These are phyloP conservation scores for Leccinum fibrillosum DNA, from an alignment of 768 basidiomycete genomes.

Conservation along the genomic window DNA sequence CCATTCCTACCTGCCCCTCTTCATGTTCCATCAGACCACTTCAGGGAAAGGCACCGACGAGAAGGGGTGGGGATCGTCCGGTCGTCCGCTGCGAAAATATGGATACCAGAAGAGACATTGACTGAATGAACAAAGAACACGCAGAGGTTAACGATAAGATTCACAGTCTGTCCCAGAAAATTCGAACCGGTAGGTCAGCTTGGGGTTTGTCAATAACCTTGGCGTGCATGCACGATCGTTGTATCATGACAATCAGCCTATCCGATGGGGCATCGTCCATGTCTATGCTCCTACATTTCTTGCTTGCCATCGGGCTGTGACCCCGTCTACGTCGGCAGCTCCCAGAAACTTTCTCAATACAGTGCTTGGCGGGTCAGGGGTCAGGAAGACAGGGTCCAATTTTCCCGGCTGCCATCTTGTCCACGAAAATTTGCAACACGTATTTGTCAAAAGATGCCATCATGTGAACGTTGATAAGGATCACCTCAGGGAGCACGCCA, in stretches of 20 bases:
- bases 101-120: too few species aligned
- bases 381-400: neutral
- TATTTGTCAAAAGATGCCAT: neutral
- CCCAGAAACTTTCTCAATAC: neutral
- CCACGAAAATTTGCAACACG: neutral
- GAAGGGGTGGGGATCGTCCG: neutral
- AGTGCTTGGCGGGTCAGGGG: neutral
- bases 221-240: too few species aligned
- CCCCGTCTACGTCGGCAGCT: neutral
- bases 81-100: neutral
- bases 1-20: neutral
- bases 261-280: neutral
- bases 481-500: neutral
- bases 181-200: neutral
- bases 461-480: neutral
- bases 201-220: neutral
- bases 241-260: too few species aligned
- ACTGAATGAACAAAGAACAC: too few species aligned
- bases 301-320: neutral
- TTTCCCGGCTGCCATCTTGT: neutral
- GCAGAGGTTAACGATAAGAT: neutral
- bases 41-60: neutral
- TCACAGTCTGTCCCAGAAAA: neutral
- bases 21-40: neutral
- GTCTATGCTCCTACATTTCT: neutral